These are phyloP conservation scores for Tuber magnatum DNA, from an alignment of 495 filamentous ascomycete genomes.

Conservation along the genomic window DNA sequence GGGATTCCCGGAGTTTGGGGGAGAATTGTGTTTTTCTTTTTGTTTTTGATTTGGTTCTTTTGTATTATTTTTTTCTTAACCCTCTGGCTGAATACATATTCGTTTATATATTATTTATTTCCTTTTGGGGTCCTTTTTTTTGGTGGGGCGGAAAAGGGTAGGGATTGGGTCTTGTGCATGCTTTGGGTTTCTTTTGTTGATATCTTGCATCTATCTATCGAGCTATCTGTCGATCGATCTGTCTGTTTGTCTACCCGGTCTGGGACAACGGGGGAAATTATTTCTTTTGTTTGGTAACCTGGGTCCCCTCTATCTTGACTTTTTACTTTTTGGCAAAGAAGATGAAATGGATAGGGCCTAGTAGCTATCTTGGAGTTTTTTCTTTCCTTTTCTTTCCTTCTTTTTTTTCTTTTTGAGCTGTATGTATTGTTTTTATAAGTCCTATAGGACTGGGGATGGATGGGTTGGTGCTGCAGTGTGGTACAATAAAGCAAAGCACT, in stretches of 20 bases:
- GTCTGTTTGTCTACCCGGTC: constrained; percentile 16
- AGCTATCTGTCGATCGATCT: not conserved
- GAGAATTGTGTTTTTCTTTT: constrained; percentile 18
- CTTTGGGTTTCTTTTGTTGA: not conserved
- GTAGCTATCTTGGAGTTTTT: constrained; percentile 18
- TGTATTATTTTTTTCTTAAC: constrained; percentile 1
- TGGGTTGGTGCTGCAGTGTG: not conserved
- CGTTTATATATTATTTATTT: not conserved
- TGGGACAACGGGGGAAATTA: constrained; percentile 15
- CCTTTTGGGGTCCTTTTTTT: not conserved
- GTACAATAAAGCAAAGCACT: not conserved
- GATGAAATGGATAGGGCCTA: not conserved
- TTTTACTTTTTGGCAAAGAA: constrained; percentile 4
- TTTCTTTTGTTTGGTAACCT: constrained; percentile 16
- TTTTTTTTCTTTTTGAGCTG: constrained; percentile 3
- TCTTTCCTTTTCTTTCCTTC: constrained; percentile 7
- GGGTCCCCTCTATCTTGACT: not conserved
- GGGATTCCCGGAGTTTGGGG: constrained; percentile 5
- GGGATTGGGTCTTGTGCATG: not conserved
- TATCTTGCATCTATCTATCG: not conserved
- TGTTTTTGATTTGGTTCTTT: constrained; percentile 13
- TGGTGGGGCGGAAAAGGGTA: not conserved
- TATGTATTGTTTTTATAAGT: not conserved
- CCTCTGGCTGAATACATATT: not conserved
- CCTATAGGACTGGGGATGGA: not conserved